Percentiles rank a stretch among this genome's conserved stretches.
Conservation (phyloP, 1,284 basidiomycete species). For the Chalciporus sp. region DNA sequence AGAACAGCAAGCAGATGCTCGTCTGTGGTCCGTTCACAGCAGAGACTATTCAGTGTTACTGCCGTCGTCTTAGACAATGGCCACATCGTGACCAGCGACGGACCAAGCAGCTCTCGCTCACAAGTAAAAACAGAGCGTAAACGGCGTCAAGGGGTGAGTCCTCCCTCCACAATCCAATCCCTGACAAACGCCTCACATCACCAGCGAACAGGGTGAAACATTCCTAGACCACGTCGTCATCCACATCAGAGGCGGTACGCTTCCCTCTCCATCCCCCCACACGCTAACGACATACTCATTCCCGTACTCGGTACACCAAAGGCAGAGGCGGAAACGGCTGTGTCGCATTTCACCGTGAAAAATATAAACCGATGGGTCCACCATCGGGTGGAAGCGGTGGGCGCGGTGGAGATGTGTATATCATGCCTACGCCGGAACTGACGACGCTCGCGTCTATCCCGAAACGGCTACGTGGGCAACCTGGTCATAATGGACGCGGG, state of each 20-base stretch:
- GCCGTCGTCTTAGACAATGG: not conserved
- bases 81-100: not conserved
- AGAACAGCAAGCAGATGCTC: not conserved
- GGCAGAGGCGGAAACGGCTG: slow-evolving; percentile 85
- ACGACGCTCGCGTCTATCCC: slow-evolving; percentile 78
- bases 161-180: not conserved
- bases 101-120: slow-evolving; percentile 33
- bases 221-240: slow-evolving; percentile 84
- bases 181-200: slow-evolving; percentile 11
- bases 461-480: slow-evolving; percentile 65
- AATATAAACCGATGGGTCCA: slow-evolving; percentile 76
- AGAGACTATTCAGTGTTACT: slow-evolving; percentile 1
- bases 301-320: slow-evolving; percentile 31
- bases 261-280: not conserved
- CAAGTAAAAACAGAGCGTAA: slow-evolving; percentile 74
- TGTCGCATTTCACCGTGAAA: slow-evolving; percentile 82
- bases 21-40: slow-evolving; percentile 1
- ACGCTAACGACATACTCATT: slow-evolving; percentile 7
- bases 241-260: slow-evolving; percentile 73
- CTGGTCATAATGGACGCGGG: slow-evolving; percentile 77
- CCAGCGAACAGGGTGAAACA: slow-evolving; percentile 59
- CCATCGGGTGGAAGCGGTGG: slow-evolving; percentile 92
- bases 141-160: slow-evolving; percentile 64
- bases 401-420: slow-evolving; percentile 83
- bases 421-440: slow-evolving; percentile 73